Percentiles rank a stretch among this genome's conserved stretches.
Conservation (phyloP, 768 basidiomycete genomes). For the Galerina marginata region DNA sequence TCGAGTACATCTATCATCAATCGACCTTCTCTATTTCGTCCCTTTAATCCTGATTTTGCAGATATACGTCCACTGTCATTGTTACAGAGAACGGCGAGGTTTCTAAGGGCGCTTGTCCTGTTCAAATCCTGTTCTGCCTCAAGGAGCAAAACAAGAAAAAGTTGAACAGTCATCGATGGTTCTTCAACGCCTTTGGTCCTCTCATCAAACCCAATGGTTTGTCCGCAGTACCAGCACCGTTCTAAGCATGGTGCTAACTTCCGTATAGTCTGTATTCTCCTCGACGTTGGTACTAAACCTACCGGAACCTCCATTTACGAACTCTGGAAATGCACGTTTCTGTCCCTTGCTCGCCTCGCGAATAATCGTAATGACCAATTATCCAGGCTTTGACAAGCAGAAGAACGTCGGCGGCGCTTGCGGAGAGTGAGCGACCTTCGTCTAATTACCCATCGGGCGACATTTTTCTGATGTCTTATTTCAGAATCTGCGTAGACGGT, state of each 20-base stretch:
- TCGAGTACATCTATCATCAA: conserved; percentile 62
- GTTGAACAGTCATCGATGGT: conserved; percentile 95
- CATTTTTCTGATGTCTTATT: conserved; percentile 1
- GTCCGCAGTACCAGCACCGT: conserved; percentile 15
- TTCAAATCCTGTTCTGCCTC: conserved; percentile 89
- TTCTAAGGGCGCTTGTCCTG: conserved; percentile 72
- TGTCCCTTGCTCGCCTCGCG: conserved; percentile 6
- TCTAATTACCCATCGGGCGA: conserved; percentile 3
- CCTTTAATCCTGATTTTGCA: conserved; percentile 25
- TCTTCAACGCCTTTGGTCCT: conserved; percentile 95
- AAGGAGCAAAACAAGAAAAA: conserved; percentile 99
- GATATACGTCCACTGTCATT: conserved; percentile 80
- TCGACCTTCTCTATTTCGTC: conserved; percentile 4
- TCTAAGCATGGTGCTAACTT: not conserved
- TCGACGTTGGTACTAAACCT: conserved; percentile 96
- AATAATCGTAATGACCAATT: conserved; percentile 5
- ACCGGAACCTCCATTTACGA: conserved; percentile 95
- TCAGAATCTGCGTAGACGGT: conserved; percentile 81
- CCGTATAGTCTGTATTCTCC: conserved; percentile 76
- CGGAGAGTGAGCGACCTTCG: conserved; percentile 69
- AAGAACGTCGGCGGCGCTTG: conserved; percentile 91
- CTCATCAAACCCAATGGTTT: conserved; percentile 83
- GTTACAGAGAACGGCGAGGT: conserved; percentile 85
- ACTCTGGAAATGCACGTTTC: conserved; percentile 83
- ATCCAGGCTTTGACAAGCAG: conserved; percentile 76